Evolutionary conservation across 1,284 basidiomycete genomes (phyloP), one percentile per base, ranked within the genome.

Genomic region (Sparassis latifolia): DNA sequence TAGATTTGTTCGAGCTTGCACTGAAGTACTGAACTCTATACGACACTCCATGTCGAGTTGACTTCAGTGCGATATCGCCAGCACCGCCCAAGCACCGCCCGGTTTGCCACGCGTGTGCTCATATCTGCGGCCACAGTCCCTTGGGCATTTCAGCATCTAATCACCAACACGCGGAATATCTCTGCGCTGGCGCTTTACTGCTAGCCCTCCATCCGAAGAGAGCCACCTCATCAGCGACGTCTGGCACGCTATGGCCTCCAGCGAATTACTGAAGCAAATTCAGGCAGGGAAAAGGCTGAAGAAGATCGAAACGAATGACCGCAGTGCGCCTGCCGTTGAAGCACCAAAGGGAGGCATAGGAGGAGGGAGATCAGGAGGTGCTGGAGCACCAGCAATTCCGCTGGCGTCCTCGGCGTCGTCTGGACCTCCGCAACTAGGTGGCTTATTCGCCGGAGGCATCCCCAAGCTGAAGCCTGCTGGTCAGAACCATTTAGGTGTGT

Each of bases 391-490:
- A 28, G 66, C 70, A 10, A 73, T 69, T 38, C 65, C 70, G 6
- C 64, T 67, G 29, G 66, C 70, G 20, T 62, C 67, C 33, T 66
- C 70, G 12, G 62, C 65, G 12, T 63, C 70, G 35, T 70, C 63
- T 33, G 85, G 84, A 3, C 80, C 85, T 33, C 89, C 90, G 35
- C 91, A 93, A 63, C 72, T 95, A 10, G 93, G 84, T 31, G 86
- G 83, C 3, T 67, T 96, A 4, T 95, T 96, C 62, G 91, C 92
- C 39, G 91, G 90, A 28, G 92, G 93, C 1, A 86, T 96, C 74
- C 93, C 93, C 2, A 92, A 90, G 63, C 66, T 96, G 59, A 94
- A 87, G 71, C 82, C 89, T 48, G 78, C 86, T 27, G 87, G 83
- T 20, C 76, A 80, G 53, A 74, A 60, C 50, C 78, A 72, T 65